Evolutionary conservation across 2,329 filamentous ascomycete species (phyloP).

Genomic region (Sporothrix humicola): DNA sequence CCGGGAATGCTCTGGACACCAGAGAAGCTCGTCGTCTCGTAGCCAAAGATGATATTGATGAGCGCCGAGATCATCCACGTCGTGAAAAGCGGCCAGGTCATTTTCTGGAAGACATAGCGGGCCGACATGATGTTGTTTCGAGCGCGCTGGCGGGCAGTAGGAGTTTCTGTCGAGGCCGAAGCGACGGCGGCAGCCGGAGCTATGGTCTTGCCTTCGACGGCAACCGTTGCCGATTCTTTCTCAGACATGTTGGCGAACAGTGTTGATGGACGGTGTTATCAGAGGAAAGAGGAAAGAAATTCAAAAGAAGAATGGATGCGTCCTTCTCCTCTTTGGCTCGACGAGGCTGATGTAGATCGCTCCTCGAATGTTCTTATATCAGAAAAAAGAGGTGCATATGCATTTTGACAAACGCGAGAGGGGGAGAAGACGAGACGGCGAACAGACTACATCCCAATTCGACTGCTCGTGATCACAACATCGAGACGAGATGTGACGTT

Average conservation of each 20-base stretch:
- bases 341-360: conserved; percentile 13
- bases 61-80: conserved; percentile 32
- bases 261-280: background rate
- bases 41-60: conserved; percentile 33
- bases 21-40: conserved; percentile 31
- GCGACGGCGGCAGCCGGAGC: background rate
- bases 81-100: conserved; percentile 30
- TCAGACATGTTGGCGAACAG: background rate
- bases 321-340: background rate
- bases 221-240: background rate
- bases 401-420: background rate
- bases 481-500: conserved; percentile 23
- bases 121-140: conserved; percentile 24
- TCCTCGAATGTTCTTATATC: background rate
- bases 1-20: conserved; percentile 32
- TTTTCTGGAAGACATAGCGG: conserved; percentile 31
- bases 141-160: background rate
- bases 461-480: conserved; percentile 26
- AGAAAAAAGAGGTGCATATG: background rate
- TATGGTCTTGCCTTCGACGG: background rate
- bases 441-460: background rate
- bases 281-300: background rate
- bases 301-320: background rate
- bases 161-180: too few species aligned
- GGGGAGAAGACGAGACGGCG: background rate